These are phyloP conservation scores for Protomyces gravidus DNA, from an alignment of 1,139 yeast genomes.

Conservation along the genomic window DNA sequence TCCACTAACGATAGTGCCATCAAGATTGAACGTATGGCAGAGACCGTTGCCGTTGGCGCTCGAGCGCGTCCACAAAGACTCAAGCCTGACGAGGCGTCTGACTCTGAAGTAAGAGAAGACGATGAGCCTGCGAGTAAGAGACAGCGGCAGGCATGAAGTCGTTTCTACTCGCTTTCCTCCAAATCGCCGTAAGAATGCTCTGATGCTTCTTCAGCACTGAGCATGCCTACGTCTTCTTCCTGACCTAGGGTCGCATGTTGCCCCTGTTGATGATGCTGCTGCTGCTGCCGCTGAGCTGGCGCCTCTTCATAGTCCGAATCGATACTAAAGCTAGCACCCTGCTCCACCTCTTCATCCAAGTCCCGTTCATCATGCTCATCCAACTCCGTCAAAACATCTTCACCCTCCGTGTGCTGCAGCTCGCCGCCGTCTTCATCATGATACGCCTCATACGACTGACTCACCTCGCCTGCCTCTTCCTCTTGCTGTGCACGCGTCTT, in stretches of 20 bases:
- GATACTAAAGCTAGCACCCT: neutral
- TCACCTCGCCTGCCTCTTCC: slow-evolving; percentile 1
- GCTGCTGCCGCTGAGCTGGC: neutral
- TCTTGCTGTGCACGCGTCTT: neutral
- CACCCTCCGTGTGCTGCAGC: neutral
- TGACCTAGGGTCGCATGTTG: neutral
- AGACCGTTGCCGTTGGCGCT: neutral
- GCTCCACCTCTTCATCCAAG: neutral
- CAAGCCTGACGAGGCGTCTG: too few species aligned
- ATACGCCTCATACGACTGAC: neutral
- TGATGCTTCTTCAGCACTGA: neutral
- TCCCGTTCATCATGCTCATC: neutral
- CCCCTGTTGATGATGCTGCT: neutral
- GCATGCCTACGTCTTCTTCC: neutral
- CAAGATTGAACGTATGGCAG: neutral
- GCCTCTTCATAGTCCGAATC: neutral
- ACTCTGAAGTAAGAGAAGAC: too few species aligned
- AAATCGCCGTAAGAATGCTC: neutral
- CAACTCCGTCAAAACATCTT: neutral
- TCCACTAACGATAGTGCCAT: neutral
- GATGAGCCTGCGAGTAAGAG: neutral
- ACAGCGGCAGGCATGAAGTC: neutral
- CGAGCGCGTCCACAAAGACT: neutral
- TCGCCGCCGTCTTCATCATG: neutral
- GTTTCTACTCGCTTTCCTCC: neutral